Conservation (phyloP, 2,329 filamentous ascomycete genomes). For the Talaromyces sp. region DNA sequence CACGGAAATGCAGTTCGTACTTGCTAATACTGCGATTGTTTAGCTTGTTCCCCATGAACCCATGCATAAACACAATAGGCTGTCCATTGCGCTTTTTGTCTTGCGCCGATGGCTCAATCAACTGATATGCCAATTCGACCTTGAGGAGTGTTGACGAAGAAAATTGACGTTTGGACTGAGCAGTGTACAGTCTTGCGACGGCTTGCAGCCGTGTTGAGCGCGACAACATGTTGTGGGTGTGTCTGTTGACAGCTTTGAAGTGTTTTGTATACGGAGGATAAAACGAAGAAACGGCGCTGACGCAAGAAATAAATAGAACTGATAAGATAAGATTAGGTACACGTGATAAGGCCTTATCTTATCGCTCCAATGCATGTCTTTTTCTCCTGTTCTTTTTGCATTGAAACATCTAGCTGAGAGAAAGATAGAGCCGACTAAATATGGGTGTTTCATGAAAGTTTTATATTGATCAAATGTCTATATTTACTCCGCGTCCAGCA, state of each 20-base stretch:
- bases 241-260: neutral
- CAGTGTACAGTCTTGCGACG: neutral
- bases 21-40: slow-evolving; percentile 95
- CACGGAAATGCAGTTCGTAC: slow-evolving; percentile 52
- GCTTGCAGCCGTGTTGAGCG: neutral
- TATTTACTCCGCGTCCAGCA: slow-evolving; percentile 29
- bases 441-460: neutral
- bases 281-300: slow-evolving; percentile 1
- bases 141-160: slow-evolving; percentile 30
- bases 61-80: slow-evolving; percentile 86
- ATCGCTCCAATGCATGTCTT: neutral
- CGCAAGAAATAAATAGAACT: neutral
- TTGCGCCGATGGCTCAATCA: slow-evolving; percentile 34
- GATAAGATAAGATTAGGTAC: slow-evolving; percentile 5
- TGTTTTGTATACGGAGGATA: neutral
- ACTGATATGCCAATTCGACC: slow-evolving; percentile 35
- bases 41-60: slow-evolving; percentile 90
- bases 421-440: neutral
- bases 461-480: neutral
- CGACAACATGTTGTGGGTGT: neutral
- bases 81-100: slow-evolving; percentile 33
- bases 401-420: neutral
- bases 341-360: slow-evolving; percentile 4
- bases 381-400: neutral
- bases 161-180: slow-evolving; percentile 21